phyloP scores from a whole-genome alignment of 2,329 filamentous ascomycete genomes.

The Aureobasidium sp. region DNA sequence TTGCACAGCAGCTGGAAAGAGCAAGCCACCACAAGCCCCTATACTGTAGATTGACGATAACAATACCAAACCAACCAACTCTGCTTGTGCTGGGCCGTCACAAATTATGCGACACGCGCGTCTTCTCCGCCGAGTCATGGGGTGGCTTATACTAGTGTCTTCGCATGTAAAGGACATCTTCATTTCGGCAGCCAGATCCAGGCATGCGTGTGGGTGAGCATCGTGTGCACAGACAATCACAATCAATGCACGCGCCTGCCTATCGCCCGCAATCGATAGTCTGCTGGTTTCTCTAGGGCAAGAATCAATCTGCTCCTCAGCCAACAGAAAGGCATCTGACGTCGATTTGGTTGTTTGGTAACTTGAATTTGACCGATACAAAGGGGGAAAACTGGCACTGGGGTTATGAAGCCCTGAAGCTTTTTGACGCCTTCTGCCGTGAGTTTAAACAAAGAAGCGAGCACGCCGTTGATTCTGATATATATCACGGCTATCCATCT shows the following conservation, averaged over 20 bases:
- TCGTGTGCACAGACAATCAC: slow-evolving; percentile 10
- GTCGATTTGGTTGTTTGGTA: not conserved
- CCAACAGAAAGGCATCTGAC: not conserved
- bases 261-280: slow-evolving; percentile 6
- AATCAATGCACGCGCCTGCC: slow-evolving; percentile 10
- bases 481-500: slow-evolving; percentile 12
- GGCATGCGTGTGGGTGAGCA: slow-evolving; percentile 3
- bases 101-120: slow-evolving; percentile 4
- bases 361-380: slow-evolving; percentile 9
- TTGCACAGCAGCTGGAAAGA: not conserved
- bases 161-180: slow-evolving; percentile 9
- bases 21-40: not conserved
- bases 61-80: not conserved
- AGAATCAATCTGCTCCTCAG: not conserved
- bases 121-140: not conserved
- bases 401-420: not conserved
- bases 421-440: not conserved
- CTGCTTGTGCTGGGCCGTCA: not conserved
- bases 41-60: slow-evolving; percentile 2
- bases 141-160: slow-evolving; percentile 11
- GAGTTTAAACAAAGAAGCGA: slow-evolving; percentile 1
- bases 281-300: not conserved
- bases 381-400: not conserved
- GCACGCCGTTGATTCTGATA: slow-evolving; percentile 2
- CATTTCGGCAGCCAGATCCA: slow-evolving; percentile 12